Conservation (phyloP, 2,329 filamentous ascomycete species). For the Pseudopyricularia cyperi region DNA sequence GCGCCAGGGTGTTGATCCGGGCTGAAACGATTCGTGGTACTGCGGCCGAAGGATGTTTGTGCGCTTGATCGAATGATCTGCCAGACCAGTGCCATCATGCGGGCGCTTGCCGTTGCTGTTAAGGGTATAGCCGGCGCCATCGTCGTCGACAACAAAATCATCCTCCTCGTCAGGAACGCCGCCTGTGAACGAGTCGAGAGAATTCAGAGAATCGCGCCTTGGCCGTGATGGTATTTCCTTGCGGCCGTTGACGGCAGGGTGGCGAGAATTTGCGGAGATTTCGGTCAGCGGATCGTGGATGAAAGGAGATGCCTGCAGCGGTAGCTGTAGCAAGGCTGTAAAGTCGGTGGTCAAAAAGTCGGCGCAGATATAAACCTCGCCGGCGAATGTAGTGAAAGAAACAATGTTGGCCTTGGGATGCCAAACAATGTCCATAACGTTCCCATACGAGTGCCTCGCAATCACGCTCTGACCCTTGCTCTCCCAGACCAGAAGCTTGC, state of each 20-base stretch:
- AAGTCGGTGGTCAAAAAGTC: constrained; percentile 52
- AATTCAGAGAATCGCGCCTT: constrained; percentile 55
- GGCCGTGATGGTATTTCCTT: constrained; percentile 17
- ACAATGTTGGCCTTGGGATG: constrained; percentile 80
- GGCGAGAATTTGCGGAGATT: constrained; percentile 45
- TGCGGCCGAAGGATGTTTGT: constrained; percentile 42
- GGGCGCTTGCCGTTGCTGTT: constrained; percentile 36
- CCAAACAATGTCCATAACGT: constrained; percentile 80
- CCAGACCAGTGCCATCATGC: constrained; percentile 37
- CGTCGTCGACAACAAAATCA: constrained; percentile 89
- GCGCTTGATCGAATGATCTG: constrained; percentile 33
- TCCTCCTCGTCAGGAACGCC: constrained; percentile 39
- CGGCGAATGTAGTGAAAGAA: constrained; percentile 85
- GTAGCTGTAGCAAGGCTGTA: constrained; percentile 39
- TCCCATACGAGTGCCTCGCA: constrained; percentile 64
- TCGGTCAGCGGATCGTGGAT: constrained; percentile 69
- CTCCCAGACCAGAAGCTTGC: constrained; percentile 74
- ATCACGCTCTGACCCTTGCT: constrained; percentile 74
- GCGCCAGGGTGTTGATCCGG: constrained; percentile 89
- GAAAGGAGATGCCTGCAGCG: constrained; percentile 66
- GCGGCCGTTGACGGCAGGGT: constrained; percentile 15
- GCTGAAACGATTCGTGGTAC: constrained; percentile 78
- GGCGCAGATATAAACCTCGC: constrained; percentile 83
- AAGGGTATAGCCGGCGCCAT: constrained; percentile 77
- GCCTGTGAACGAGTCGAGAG: constrained; percentile 70